These are phyloP conservation scores for Fraxinus sp. DNA, from an alignment of 305 asterid species.

Conservation along the genomic window DNA sequence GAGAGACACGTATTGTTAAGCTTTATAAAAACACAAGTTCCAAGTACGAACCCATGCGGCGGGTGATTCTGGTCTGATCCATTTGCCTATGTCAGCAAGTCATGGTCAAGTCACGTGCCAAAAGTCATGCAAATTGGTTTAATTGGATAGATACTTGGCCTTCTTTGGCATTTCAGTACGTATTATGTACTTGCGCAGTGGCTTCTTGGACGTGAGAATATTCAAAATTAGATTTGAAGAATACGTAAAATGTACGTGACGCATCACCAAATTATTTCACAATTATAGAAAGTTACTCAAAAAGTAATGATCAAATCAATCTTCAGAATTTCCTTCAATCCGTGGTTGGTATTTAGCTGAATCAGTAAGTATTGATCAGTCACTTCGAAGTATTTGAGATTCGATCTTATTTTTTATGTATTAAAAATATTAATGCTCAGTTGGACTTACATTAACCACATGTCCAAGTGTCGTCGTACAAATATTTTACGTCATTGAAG, in stretches of 20 bases:
- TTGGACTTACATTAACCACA: neutral
- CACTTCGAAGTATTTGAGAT: neutral
- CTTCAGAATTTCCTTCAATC: neutral
- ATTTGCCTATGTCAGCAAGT: neutral
- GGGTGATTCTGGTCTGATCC: neutral
- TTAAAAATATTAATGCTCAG: neutral
- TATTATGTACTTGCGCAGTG: neutral
- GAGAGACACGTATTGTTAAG: neutral
- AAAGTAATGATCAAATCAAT: neutral
- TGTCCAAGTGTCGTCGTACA: neutral
- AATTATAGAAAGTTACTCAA: neutral
- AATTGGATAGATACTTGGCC: neutral
- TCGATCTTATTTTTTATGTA: too few relatives aligned
- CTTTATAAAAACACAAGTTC: neutral
- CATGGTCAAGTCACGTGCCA: neutral
- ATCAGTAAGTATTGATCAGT: neutral
- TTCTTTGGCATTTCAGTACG: neutral
- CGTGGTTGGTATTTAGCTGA: neutral
- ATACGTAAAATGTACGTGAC: neutral
- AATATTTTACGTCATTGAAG: neutral
- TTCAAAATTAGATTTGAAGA: neutral
- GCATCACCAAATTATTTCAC: neutral
- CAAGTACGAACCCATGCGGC: neutral
- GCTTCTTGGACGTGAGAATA: neutral
- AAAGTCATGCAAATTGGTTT: neutral